Evolutionary conservation across 495 filamentous ascomycete genomes (phyloP).

Genomic region (Neurospora sp.): DNA sequence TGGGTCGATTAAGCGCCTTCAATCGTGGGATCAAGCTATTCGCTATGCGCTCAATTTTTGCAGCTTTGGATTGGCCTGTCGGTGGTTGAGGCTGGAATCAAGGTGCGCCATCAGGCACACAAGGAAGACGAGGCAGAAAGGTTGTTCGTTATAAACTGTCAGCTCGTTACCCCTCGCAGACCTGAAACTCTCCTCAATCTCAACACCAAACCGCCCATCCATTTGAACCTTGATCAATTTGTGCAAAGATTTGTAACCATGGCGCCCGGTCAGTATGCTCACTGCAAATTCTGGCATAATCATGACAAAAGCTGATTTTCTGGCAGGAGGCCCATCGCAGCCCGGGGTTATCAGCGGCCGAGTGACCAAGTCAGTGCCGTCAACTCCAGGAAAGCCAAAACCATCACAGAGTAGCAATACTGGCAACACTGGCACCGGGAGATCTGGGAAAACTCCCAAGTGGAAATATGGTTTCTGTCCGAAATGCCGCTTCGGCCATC

Average conservation of each 20-base stretch:
- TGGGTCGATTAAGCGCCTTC: background rate
- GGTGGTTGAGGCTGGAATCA: background rate
- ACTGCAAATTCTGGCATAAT: background rate
- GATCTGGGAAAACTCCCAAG: constrained; percentile 1
- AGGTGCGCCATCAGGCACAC: background rate
- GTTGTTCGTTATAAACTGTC: background rate
- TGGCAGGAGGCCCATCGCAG: background rate
- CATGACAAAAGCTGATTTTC: background rate
- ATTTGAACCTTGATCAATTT: background rate
- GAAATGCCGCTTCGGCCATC: constrained; percentile 5
- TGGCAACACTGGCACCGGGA: background rate
- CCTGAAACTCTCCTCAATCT: background rate
- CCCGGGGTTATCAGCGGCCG: background rate
- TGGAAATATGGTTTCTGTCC: constrained; percentile 11
- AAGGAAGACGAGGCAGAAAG: background rate
- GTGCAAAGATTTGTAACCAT: background rate
- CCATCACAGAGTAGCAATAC: background rate
- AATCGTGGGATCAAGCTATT: background rate
- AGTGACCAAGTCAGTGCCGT: background rate
- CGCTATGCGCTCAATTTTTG: background rate
- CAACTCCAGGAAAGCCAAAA: constrained; percentile 1
- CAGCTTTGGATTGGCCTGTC: background rate
- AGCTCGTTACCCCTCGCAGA: background rate
- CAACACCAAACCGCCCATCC: background rate
- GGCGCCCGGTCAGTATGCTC: background rate